These are phyloP conservation scores for Secale cereale DNA, from an alignment of 176 grass and related monocot species.

Conservation along the genomic window DNA sequence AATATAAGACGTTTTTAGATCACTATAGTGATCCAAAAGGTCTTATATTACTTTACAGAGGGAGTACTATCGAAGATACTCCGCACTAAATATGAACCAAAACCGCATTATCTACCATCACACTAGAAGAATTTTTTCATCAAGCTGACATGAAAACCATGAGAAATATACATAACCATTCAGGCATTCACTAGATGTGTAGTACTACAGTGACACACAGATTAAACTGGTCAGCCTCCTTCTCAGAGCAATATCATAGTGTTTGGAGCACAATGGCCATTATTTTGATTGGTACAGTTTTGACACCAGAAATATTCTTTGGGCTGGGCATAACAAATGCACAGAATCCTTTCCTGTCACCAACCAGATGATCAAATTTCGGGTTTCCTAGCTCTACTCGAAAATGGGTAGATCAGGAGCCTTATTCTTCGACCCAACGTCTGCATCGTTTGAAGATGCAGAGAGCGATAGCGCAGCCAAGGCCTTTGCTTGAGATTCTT, in stretches of 20 bases:
- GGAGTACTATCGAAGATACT: background rate
- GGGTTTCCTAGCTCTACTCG: slow-evolving; percentile 37
- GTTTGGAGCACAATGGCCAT: background rate
- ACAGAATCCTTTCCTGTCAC: background rate
- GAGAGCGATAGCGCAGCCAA: slow-evolving; percentile 22
- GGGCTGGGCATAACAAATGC: background rate
- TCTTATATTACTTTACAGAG: no score
- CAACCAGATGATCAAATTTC: slow-evolving; percentile 10
- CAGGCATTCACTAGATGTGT: background rate
- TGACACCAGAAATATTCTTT: background rate
- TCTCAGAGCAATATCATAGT: background rate
- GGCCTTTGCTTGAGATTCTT: slow-evolving; percentile 46
- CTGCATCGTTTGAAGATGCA: slow-evolving; percentile 14
- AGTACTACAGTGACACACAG: background rate
- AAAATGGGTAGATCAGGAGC: slow-evolving; percentile 80
- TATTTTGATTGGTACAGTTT: slow-evolving; percentile 24
- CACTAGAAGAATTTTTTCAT: background rate
- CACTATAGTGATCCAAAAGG: no score
- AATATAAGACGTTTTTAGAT: no score
- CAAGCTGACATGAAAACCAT: background rate
- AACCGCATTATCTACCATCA: background rate
- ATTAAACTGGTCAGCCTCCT: background rate
- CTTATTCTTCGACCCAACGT: slow-evolving; percentile 19
- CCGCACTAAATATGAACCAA: background rate
- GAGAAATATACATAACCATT: background rate